Conservation (phyloP, 352 stramenopile species). For the Elongisporangium prolatum region DNA sequence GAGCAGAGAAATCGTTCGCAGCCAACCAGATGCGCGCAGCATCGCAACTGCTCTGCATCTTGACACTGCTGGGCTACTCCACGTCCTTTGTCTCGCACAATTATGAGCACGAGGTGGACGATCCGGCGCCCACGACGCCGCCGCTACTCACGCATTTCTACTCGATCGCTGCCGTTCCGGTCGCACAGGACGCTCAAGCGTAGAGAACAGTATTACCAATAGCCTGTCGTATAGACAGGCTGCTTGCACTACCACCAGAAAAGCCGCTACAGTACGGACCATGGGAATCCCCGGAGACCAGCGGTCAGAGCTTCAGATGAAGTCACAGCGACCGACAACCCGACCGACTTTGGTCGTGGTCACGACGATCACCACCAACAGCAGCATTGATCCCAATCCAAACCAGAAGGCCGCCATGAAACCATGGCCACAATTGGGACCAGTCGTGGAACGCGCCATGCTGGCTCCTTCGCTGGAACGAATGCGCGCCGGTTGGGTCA, state of each 20-base stretch:
- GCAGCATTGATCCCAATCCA: background rate
- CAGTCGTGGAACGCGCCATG: background rate
- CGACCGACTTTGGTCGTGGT: background rate
- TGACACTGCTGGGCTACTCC: slow-evolving; percentile 55
- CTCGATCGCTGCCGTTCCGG: background rate
- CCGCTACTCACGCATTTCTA: background rate
- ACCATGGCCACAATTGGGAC: background rate
- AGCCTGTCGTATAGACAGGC: too few relatives aligned
- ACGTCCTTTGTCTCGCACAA: slow-evolving; percentile 38
- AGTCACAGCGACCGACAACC: background rate
- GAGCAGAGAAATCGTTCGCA: slow-evolving; percentile 16
- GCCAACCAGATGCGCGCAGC: slow-evolving; percentile 35
- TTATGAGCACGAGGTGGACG: slow-evolving; percentile 4
- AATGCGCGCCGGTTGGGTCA: background rate
- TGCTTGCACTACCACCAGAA: too few relatives aligned
- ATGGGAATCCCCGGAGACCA: background rate
- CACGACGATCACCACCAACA: background rate
- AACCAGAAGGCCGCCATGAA: too few relatives aligned
- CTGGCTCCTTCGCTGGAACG: background rate
- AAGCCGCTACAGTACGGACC: background rate
- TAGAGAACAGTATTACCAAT: background rate
- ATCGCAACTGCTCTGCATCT: slow-evolving; percentile 37
- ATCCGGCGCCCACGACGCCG: background rate
- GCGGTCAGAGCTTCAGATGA: background rate
- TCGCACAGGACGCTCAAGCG: background rate